Conservation (phyloP, 805 yeast genomes). For the Teunomyces gatunensis region DNA sequence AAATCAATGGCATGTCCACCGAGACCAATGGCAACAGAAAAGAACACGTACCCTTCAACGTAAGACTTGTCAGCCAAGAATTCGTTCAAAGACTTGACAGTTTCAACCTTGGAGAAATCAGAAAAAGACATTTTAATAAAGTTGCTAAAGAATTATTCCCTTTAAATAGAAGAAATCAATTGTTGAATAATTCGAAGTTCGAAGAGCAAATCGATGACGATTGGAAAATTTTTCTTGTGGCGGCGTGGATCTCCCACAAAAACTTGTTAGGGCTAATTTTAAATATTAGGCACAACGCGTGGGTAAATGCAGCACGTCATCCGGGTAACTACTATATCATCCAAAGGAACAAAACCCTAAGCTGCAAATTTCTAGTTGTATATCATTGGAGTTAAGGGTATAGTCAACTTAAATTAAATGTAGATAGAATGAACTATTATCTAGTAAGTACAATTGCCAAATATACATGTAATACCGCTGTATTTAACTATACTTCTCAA, state of each 20-base stretch:
- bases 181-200: slow-evolving; percentile 4
- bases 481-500: slow-evolving; percentile 10
- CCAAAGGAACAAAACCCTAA: background rate
- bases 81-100: slow-evolving; percentile 65
- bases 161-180: slow-evolving; percentile 4
- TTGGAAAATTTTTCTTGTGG: background rate
- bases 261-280: background rate
- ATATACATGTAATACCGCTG: background rate
- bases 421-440: too few relatives aligned
- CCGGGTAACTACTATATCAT: background rate
- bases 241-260: slow-evolving; percentile 3
- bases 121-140: slow-evolving; percentile 62
- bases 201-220: slow-evolving; percentile 2
- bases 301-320: background rate
- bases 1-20: background rate
- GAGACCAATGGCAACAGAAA: background rate
- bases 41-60: slow-evolving; percentile 83
- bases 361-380: background rate
- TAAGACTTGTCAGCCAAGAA: slow-evolving; percentile 90
- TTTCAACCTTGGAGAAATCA: slow-evolving; percentile 75
- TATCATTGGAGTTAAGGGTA: background rate
- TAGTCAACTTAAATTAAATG: too few relatives aligned
- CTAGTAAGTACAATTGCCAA: background rate
- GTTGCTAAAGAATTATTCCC: slow-evolving; percentile 1
- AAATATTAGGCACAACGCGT: background rate